Evolutionary conservation across 805 yeast species (phyloP), one percentile per base, ranked within the genome.

Genomic region (Schwanniomyces polymorphus): DNA sequence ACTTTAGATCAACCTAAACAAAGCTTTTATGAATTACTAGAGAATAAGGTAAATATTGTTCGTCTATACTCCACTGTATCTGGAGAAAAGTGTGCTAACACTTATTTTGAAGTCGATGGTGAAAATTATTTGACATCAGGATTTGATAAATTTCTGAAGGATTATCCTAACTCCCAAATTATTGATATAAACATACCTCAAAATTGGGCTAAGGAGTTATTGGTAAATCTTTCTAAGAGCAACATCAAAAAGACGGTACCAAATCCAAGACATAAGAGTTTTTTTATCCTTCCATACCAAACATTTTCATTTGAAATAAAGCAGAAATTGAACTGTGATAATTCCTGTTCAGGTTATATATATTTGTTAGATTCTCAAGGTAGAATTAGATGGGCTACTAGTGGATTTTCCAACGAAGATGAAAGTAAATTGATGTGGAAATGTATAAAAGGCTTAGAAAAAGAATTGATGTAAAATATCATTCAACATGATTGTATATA

Each of bases 301-400:
- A 81, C 82, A 12, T 68, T 89, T 27, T 75, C 84, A 1, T 75
- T 78, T 47, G 80, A 75, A 16, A 66, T 81, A 5, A 80, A 87
- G 55, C 82, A 83, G 45, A 64, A 77, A 23, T 65, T 92, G 29
- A 70, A 79, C 42, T 80, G 91, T 54, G 84, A 83, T 46, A 92
- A 92, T 61, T 77, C 81, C 18, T 87, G 86, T 56, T 81, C 95
- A 2, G 98, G 98, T 0, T 91, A 88, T 60, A 72, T 91, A 9
- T 86, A 90, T 53, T 70, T 92, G 4, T 77, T 94, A 29, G 99
- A 94, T 60, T 74, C 73, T 12, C 72, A 82, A 11, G 85, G 86
- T 43, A 84, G 79, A 57, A 85, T 94, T 45, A 75, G 98, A 56
- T 92, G 98, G 98, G 91, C 90, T 21, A 88, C 90, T 4, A 82